Percentiles rank a stretch among this genome's conserved stretches.
Conservation (phyloP, 805 yeast genomes). For the Pichia deserticola region DNA sequence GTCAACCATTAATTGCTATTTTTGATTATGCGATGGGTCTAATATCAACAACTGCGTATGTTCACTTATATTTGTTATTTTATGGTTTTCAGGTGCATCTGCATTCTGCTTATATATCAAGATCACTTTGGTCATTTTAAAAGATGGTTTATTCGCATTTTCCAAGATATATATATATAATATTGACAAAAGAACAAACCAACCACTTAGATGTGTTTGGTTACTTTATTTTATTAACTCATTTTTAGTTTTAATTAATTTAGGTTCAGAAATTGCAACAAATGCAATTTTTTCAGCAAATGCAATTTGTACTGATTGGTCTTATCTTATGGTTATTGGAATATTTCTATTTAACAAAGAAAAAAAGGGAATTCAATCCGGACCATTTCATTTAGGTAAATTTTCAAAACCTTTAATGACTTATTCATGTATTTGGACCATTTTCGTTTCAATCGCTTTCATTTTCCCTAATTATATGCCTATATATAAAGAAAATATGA, state of each 20-base stretch:
- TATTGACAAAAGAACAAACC: slow-evolving; percentile 32
- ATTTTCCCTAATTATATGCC: slow-evolving; percentile 45
- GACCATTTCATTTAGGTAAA: slow-evolving; percentile 39
- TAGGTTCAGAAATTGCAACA: slow-evolving; percentile 39
- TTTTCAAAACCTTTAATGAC: slow-evolving; percentile 34
- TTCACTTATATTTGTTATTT: slow-evolving; percentile 41
- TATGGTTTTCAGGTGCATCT: slow-evolving; percentile 47
- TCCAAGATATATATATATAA: slow-evolving; percentile 36
- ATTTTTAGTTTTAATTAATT: slow-evolving; percentile 36
- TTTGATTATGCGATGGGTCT: slow-evolving; percentile 45
- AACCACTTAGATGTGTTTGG: slow-evolving; percentile 41
- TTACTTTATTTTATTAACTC: slow-evolving; percentile 34
- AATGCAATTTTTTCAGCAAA: slow-evolving; percentile 48
- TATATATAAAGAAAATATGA: slow-evolving; percentile 40
- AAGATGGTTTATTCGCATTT: slow-evolving; percentile 47
- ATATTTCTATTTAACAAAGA: slow-evolving; percentile 36
- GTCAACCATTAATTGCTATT: slow-evolving; percentile 47
- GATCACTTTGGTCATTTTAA: slow-evolving; percentile 50
- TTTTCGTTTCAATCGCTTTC: slow-evolving; percentile 38
- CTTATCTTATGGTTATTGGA: slow-evolving; percentile 40
- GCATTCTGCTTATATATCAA: slow-evolving; percentile 41
- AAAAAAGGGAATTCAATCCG: slow-evolving; percentile 36
- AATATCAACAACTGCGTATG: slow-evolving; percentile 44
- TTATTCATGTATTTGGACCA: slow-evolving; percentile 33
- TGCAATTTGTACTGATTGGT: slow-evolving; percentile 42